phyloP scores from a whole-genome alignment of 495 filamentous ascomycete species.

The Aspergillus biplanus region DNA sequence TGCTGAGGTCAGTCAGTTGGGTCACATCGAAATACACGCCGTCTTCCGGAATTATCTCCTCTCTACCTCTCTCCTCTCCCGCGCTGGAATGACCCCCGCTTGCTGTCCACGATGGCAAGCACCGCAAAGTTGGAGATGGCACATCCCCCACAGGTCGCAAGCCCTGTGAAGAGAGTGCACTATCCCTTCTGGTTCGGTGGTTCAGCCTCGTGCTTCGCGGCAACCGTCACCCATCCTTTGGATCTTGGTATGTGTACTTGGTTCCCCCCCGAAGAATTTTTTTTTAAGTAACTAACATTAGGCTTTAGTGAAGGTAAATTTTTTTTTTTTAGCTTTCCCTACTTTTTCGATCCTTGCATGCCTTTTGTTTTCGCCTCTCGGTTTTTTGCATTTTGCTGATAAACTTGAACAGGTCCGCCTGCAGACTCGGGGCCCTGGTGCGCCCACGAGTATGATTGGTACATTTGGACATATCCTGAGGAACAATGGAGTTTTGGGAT shows the following conservation, averaged over 20 bases:
- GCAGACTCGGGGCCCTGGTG: constrained; percentile 74
- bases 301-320: constrained; percentile 56
- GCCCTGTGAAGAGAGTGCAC: constrained; percentile 49
- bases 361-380: background rate
- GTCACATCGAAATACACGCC: too few species aligned
- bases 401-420: constrained; percentile 69
- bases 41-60: background rate
- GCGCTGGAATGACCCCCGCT: constrained; percentile 31
- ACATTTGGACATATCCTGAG: constrained; percentile 78
- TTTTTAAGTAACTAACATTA: background rate
- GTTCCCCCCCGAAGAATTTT: background rate
- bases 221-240: constrained; percentile 86
- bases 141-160: constrained; percentile 31
- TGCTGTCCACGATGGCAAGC: constrained; percentile 42
- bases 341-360: background rate
- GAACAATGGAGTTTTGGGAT: constrained; percentile 66
- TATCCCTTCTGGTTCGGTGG: constrained; percentile 97
- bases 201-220: constrained; percentile 87
- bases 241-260: constrained; percentile 59
- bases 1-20: constrained; percentile 1
- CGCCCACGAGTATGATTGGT: constrained; percentile 73
- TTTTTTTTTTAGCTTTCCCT: background rate
- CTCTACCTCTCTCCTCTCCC: constrained; percentile 16
- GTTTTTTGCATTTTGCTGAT: constrained; percentile 24
- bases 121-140: constrained; percentile 42